Evolutionary conservation across 108 stramenopile species (phyloP), one percentile per base, ranked within the genome.

Genomic region (Mediolabrus comicus): DNA sequence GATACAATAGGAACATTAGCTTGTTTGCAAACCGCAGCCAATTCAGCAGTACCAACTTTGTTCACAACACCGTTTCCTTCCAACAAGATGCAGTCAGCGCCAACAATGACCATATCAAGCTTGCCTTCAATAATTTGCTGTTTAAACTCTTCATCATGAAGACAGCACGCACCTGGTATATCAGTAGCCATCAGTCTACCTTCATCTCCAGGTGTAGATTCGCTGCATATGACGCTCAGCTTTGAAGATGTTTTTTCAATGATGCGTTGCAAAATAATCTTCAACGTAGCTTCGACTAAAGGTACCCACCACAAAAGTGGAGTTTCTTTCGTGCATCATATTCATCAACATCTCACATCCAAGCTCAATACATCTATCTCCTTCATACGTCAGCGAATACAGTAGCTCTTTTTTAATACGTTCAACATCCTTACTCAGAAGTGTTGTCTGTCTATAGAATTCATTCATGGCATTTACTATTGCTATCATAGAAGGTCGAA

Each of bases 401-500:
- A 71, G 35, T 13, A 75, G 7, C 16, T 65, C 52, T 3, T 51
- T 26, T 53, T 61, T 35, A 5, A 71, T 16, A n/a, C 12, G 28
- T 11, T 49, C 49, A 22, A 35, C 26, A 60, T 52, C 22, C 8
- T 60, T 8, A 57, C 26, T 31, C 51, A 49, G 3, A 22, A 22
- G 46, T 1, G 22, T 49, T 51, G 54, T 17, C 31, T 56, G 38
- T 69, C 59, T 19, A 24, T 69, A 69, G 65, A 69, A 66, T 64
- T 66, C 53, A 35, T 70, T 56, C 77, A 85, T 78, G 3, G 62
- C 72, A 75, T 85, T 85, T 30, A 67, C 76, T 19, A 85, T 85
- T 10, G 84, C 62, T 7, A 85, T 81, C 84, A 85, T 85, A 49
- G 65, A 73, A 1, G 84, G 84, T 24, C 84, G 77, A 26, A 85